Base-by-base conservation (phyloP, 805 yeast species). In the Starmerella lactis-condensi region DNA sequence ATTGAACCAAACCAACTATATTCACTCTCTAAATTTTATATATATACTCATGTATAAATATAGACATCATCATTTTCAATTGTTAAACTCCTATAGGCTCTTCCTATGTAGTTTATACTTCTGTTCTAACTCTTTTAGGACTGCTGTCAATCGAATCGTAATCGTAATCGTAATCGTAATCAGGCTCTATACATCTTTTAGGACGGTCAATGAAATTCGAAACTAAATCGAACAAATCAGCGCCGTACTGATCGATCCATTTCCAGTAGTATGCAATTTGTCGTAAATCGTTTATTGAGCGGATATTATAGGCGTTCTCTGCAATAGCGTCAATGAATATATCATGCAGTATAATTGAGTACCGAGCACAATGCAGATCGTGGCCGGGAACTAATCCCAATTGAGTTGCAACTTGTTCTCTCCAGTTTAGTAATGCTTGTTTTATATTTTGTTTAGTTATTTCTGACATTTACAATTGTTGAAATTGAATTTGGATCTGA, bases 321-420 rank as follows among this genome's bases (percentile, higher is more conserved):
- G 49, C 46, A 17, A 48, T 48, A 15, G 44, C 40, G 25, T 48
- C 53, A 18, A 48, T 35, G 26, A 42, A 48, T 7, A 48, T 46
- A 30, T 48, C 53, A 32, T 48, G 53, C 34, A 48, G 38, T 14
- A 48, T 45, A 9, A 36, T 31, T 12, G 48, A 44, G 30, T 47
- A 36, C 10, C 50, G 43, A 8, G 49, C 50, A 23, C 51, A 44
- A 28, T 37, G 38, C 19, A 41, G 40, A 8, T 37, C 39, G 21
- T 43, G 47, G 14, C 34, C 40, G 17, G 46, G 43, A 8, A 33
- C 22, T 6, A 45, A 30, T 10, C 51, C 50, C 29, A 42, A 35
- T 29, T 36, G 33, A 12, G 23, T 25, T 3, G 39, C 43, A 22
- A 34, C 34, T 19, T 27, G 24, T 12, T 41, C 45, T 11, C 45